phyloP scores from a whole-genome alignment of 306 rosid genomes.

The Cicer yamashitae region DNA sequence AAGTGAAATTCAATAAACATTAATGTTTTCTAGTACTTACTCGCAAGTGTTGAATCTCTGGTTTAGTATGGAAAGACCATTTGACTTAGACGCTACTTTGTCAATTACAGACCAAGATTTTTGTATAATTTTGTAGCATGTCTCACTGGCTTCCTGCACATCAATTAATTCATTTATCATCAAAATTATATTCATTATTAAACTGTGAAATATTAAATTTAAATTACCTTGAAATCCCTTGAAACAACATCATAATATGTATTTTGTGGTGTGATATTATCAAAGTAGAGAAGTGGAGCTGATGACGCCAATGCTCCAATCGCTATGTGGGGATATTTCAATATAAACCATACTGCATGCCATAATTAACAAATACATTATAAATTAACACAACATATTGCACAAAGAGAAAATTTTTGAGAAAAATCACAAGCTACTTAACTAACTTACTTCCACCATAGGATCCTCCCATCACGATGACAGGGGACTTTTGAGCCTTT shows the following conservation, averaged over 20 bases:
- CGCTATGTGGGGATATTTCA: not conserved
- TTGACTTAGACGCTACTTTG: not conserved
- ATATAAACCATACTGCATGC: not conserved
- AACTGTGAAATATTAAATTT: too few species aligned
- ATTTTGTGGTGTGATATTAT: slow-evolving; percentile 7
- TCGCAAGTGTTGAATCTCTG: slow-evolving; percentile 7
- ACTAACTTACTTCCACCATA: not conserved
- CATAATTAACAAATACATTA: not conserved
- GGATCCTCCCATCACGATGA: not conserved
- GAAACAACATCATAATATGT: not conserved
- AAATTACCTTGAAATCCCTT: not conserved
- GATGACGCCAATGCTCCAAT: slow-evolving; percentile 5
- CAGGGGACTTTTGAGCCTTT: not conserved
- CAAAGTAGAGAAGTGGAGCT: not conserved
- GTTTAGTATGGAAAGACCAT: not conserved
- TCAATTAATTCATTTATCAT: too few species aligned
- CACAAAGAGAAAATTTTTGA: too few species aligned
- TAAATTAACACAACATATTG: too few species aligned
- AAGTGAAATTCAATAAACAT: too few species aligned
- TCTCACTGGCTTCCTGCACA: too few species aligned
- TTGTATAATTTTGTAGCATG: not conserved
- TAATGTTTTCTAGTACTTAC: not conserved
- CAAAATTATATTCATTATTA: too few species aligned
- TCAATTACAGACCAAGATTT: not conserved
- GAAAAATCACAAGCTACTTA: too few species aligned